Conservation (phyloP, 2,329 filamentous ascomycete species). For the Apiospora pterosperma region DNA sequence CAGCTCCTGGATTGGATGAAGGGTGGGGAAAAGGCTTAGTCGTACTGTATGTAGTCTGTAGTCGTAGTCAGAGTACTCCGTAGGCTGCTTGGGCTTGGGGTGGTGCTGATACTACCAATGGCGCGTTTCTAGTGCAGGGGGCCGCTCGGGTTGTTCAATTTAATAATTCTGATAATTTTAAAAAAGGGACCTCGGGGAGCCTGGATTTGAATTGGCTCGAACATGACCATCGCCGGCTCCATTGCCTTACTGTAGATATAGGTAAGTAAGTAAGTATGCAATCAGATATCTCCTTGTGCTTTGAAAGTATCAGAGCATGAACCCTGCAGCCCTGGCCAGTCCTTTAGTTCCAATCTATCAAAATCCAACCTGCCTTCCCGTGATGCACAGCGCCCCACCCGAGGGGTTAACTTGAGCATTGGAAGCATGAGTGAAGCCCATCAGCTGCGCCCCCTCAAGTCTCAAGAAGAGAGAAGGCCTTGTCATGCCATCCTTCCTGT, state of each 20-base stretch:
- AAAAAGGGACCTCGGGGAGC: neutral
- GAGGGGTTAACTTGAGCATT: neutral
- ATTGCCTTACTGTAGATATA: no score
- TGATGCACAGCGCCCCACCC: neutral
- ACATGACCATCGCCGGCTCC: no score
- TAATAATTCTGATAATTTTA: neutral
- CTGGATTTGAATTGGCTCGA: neutral
- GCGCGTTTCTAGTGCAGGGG: neutral
- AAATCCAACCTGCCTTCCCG: neutral
- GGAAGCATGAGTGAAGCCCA: neutral
- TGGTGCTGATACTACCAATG: neutral
- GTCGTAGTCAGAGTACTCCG: no score
- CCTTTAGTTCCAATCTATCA: neutral
- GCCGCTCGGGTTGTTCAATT: neutral
- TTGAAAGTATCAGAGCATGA: neutral
- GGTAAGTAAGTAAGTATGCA: no score
- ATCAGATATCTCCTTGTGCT: neutral
- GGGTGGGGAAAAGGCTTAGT: conserved; percentile 1
- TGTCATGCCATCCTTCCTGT: neutral
- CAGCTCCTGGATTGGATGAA: neutral
- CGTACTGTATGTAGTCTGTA: no score
- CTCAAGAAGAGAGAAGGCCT: neutral
- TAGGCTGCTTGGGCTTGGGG: neutral
- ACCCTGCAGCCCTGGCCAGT: neutral
- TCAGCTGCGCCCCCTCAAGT: neutral